Conservation (phyloP, 176 grass and related monocot species). For the Eleusine indica region DNA sequence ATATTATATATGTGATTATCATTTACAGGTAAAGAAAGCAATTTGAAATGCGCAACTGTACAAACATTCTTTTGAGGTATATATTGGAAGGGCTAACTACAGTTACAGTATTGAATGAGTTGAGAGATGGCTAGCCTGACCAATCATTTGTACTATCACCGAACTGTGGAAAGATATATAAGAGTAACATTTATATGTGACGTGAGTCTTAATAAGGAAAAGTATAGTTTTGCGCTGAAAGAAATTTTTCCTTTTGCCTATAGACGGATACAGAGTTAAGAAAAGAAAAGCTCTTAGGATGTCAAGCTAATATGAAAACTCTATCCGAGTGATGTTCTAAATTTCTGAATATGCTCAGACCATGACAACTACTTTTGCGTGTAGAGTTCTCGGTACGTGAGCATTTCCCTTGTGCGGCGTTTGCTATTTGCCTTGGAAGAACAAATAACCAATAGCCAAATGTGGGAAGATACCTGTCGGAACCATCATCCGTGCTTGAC, state of each 20-base stretch:
- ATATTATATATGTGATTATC: slow-evolving; percentile 7
- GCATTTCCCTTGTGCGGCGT: not conserved
- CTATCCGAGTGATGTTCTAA: not conserved
- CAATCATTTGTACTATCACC: not conserved
- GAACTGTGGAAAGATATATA: slow-evolving; percentile 12
- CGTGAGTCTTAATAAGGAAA: slow-evolving; percentile 11
- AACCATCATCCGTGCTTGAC: not conserved
- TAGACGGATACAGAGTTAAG: not conserved
- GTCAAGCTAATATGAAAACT: not conserved
- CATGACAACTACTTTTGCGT: not conserved
- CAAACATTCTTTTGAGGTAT: slow-evolving; percentile 37
- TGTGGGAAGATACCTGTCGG: not conserved
- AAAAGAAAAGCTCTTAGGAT: not conserved
- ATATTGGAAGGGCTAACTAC: slow-evolving; percentile 17
- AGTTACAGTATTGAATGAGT: slow-evolving; percentile 12
- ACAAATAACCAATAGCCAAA: not conserved
- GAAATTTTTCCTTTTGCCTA: not conserved
- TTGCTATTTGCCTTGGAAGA: not conserved
- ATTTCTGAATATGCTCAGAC: not conserved
- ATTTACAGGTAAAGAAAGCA: slow-evolving; percentile 40
- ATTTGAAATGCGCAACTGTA: slow-evolving; percentile 42
- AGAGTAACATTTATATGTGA: slow-evolving; percentile 9
- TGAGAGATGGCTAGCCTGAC: slow-evolving; percentile 5
- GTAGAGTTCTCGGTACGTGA: not conserved
- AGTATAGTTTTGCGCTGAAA: not conserved